Percentiles rank a stretch among this genome's conserved stretches.
Evolutionary conservation across 345 rosid species (phyloP).

Genomic region (Brassica juncea): DNA sequence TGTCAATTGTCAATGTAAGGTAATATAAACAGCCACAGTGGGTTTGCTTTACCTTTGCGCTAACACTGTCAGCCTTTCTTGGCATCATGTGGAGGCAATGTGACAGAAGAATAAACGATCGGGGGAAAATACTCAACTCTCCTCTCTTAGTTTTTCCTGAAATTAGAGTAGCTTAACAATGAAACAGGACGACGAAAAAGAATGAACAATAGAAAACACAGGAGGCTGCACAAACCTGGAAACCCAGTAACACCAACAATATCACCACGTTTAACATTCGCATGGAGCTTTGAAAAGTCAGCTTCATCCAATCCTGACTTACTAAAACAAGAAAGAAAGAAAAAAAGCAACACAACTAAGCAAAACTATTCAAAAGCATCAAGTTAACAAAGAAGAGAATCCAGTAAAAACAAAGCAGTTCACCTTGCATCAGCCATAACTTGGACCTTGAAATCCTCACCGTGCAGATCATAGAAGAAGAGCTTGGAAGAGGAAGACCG

Average conservation of each 20-base stretch:
- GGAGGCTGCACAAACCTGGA: constrained; percentile 62
- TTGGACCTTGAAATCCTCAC: constrained; percentile 74
- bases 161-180: neutral
- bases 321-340: constrained; percentile 43
- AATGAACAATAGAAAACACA: neutral
- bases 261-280: constrained; percentile 85
- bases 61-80: constrained; percentile 46
- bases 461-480: constrained; percentile 83
- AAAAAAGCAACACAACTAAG: neutral
- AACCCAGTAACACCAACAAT: constrained; percentile 89
- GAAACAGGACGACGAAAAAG: neutral
- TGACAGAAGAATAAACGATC: constrained; percentile 60
- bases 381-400: neutral
- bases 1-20: constrained; percentile 14
- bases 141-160: constrained; percentile 91
- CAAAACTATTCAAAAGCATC: neutral
- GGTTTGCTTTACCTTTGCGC: constrained; percentile 51
- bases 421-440: constrained; percentile 97
- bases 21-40: neutral
- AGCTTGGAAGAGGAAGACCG: constrained; percentile 86
- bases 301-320: constrained; percentile 78
- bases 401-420: neutral
- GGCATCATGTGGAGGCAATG: constrained; percentile 99
- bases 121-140: constrained; percentile 84
- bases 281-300: constrained; percentile 70